A percentile compares a stretch with the other conserved stretches of the same genome.
These are phyloP conservation scores for Chionographis japonica DNA, from an alignment of 106 monocot genomes.

Conservation along the genomic window DNA sequence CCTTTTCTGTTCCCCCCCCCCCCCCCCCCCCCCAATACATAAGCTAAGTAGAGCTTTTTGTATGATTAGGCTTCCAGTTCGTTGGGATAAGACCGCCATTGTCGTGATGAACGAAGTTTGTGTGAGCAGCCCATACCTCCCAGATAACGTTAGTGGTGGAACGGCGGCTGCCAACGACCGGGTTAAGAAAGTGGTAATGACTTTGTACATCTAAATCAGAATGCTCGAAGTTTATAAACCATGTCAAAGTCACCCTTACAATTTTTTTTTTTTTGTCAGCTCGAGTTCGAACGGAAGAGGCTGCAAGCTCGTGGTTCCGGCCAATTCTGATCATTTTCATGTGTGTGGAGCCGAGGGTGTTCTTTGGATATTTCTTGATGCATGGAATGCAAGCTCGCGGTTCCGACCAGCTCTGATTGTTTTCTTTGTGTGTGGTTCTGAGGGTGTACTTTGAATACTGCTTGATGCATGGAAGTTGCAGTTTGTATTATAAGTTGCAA, in stretches of 20 bases:
- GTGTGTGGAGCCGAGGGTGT: no score
- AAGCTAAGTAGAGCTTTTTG: no score
- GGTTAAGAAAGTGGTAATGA: slow-evolving; percentile 93
- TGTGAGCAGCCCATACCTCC: slow-evolving; percentile 75
- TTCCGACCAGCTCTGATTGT: no score
- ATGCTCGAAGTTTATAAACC: not conserved
- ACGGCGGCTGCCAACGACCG: slow-evolving; percentile 87
- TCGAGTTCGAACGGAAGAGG: slow-evolving; percentile 88
- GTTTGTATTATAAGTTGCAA: no score
- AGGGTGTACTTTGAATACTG: no score
- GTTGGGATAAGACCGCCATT: slow-evolving; percentile 87
- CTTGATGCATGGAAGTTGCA: no score
- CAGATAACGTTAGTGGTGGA: slow-evolving; percentile 86
- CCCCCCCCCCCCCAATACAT: no score
- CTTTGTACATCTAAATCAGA: not conserved
- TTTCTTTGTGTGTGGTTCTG: no score
- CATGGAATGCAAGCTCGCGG: no score
- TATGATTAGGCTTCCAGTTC: slow-evolving; percentile 73
- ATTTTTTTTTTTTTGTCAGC: slow-evolving; percentile 29
- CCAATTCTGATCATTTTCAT: slow-evolving; percentile 19
- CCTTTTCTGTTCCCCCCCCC: no score
- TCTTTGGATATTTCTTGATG: no score
- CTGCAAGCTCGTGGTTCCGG: slow-evolving; percentile 46
- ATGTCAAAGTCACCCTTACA: not conserved
- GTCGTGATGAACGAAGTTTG: slow-evolving; percentile 98